These are phyloP conservation scores for Pythium utonaiense DNA, from an alignment of 352 stramenopile genomes.

Conservation along the genomic window DNA sequence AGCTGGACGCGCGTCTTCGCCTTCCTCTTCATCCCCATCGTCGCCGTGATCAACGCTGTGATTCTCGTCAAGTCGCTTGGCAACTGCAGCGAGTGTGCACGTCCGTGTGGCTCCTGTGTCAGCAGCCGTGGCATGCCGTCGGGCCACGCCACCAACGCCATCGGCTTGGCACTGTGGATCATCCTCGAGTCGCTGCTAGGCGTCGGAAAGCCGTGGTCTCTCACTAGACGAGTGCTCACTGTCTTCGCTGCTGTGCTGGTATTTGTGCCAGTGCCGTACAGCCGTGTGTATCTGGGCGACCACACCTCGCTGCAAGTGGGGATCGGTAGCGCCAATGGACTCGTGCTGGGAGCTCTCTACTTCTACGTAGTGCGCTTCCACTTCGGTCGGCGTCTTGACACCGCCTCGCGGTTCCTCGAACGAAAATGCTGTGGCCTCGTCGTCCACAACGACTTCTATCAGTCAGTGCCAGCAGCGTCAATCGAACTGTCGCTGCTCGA, in stretches of 20 bases:
- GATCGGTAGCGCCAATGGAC: conserved; percentile 35
- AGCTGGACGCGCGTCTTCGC: conserved; percentile 47
- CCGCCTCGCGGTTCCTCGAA: conserved; percentile 13
- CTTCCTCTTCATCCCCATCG: conserved; percentile 48
- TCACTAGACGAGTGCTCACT: not conserved
- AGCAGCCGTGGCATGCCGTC: conserved; percentile 48
- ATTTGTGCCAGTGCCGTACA: conserved; percentile 44
- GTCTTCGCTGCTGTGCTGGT: conserved; percentile 28
- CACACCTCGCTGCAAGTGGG: conserved; percentile 47
- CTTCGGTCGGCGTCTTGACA: conserved; percentile 28
- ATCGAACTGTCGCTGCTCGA: not conserved
- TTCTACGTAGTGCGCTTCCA: conserved; percentile 42
- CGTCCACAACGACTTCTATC: conserved; percentile 35
- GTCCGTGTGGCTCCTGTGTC: conserved; percentile 48
- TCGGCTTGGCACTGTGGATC: conserved; percentile 47
- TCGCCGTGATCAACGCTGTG: conserved; percentile 38
- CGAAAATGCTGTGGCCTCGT: conserved; percentile 19
- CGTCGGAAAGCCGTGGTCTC: conserved; percentile 25
- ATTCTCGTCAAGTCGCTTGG: conserved; percentile 41
- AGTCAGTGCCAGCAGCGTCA: not conserved
- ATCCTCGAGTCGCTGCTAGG: conserved; percentile 42
- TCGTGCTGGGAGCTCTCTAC: conserved; percentile 39
- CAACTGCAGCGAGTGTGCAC: conserved; percentile 40
- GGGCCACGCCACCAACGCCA: conserved; percentile 47
- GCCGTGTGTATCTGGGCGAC: conserved; percentile 55